phyloP scores from a whole-genome alignment of 306 rosid species.

The Vigna hirtella region DNA sequence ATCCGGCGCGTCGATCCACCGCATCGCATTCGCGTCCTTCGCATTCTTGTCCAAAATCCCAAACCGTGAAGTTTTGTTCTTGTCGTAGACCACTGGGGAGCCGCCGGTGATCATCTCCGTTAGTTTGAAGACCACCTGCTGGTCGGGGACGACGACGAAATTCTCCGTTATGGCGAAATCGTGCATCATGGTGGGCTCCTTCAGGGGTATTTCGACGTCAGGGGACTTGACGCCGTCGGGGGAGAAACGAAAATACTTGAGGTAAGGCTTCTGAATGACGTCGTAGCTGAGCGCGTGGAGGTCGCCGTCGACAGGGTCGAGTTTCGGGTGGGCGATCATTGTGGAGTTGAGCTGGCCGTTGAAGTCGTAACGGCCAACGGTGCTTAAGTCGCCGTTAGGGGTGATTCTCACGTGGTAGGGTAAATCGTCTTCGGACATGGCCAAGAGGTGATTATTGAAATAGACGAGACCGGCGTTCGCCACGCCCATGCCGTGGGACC shows the following conservation, averaged over 20 bases:
- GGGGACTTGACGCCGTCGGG: conserved; percentile 68
- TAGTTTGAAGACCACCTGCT: conserved; percentile 87
- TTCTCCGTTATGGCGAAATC: conserved; percentile 87
- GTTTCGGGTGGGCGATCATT: conserved; percentile 94
- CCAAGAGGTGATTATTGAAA: conserved; percentile 71
- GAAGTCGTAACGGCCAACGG: conserved; percentile 78
- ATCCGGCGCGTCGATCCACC: conserved; percentile 88
- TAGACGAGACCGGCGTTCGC: conserved; percentile 96
- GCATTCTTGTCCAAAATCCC: conserved; percentile 82
- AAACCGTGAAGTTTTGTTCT: conserved; percentile 66
- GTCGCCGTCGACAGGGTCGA: conserved; percentile 75
- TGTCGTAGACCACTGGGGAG: conserved; percentile 83
- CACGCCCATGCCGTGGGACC: conserved; percentile 78
- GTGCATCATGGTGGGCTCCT: conserved; percentile 89
- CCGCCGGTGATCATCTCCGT: conserved; percentile 87
- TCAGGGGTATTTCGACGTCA: conserved; percentile 71
- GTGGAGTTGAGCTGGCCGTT: conserved; percentile 63
- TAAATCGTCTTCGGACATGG: conserved; percentile 78
- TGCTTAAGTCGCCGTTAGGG: conserved; percentile 70
- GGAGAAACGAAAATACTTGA: conserved; percentile 75
- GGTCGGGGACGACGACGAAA: conserved; percentile 85
- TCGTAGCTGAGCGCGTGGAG: conserved; percentile 60
- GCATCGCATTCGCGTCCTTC: conserved; percentile 46
- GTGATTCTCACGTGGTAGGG: conserved; percentile 79
- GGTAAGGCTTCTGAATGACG: conserved; percentile 79